Conservation (phyloP, 2,329 filamentous ascomycete genomes). For the Daldinia eschscholtzii region DNA sequence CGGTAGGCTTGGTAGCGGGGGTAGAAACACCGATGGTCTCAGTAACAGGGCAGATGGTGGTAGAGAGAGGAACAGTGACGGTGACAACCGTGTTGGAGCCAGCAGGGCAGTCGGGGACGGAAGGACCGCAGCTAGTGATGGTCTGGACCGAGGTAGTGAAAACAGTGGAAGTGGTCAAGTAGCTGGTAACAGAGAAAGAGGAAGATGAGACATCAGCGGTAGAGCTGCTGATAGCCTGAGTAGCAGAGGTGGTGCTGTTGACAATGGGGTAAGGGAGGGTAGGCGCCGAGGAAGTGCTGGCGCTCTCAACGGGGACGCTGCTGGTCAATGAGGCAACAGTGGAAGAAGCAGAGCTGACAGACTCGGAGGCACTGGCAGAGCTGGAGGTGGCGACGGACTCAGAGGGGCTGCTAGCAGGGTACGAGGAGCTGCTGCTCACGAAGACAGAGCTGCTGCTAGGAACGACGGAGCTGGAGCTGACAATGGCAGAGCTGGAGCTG, state of each 20-base stretch:
- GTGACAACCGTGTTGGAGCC: constrained; percentile 63
- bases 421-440: neutral
- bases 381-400: neutral
- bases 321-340: constrained; percentile 26
- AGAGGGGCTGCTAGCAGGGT: neutral
- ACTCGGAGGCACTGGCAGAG: constrained; percentile 16
- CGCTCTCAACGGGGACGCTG: constrained; percentile 16
- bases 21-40: constrained; percentile 59
- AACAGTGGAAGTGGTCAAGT: constrained; percentile 63
- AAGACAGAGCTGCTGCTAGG: constrained; percentile 1
- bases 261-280: constrained; percentile 31
- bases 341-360: neutral
- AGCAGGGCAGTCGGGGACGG: constrained; percentile 63
- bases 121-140: constrained; percentile 65
- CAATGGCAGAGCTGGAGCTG: constrained; percentile 16
- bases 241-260: constrained; percentile 36
- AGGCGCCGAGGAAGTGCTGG: constrained; percentile 34
- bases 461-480: neutral
- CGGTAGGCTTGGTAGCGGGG: constrained; percentile 43
- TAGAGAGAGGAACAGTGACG: constrained; percentile 68
- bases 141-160: constrained; percentile 64
- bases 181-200: constrained; percentile 54
- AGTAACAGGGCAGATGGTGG: constrained; percentile 73
- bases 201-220: constrained; percentile 40
- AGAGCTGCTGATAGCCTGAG: constrained; percentile 29